Evolutionary conservation across 768 basidiomycete genomes (phyloP).

Genomic region (Galerina sulciceps): DNA sequence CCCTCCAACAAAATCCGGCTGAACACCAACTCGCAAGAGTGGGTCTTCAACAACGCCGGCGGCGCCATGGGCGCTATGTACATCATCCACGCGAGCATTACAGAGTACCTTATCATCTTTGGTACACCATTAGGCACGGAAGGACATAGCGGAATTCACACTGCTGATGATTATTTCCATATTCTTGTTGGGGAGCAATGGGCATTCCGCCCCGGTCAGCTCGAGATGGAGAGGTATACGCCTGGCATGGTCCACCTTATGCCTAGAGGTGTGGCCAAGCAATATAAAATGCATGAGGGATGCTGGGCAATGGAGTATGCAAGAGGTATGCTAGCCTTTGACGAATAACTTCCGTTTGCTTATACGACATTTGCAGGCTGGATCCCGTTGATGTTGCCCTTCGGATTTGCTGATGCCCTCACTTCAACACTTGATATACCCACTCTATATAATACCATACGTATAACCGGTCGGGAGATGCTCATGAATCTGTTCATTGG

Average conservation of each 20-base stretch:
- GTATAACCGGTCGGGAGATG: constrained; percentile 85
- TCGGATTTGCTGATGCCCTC: constrained; percentile 86
- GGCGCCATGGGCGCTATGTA: constrained; percentile 99
- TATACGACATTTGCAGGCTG: constrained; percentile 65
- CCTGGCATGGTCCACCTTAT: constrained; percentile 87
- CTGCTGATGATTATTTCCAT: constrained; percentile 98
- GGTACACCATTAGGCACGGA: constrained; percentile 97
- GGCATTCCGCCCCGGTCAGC: constrained; percentile 82
- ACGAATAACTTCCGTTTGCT: background rate
- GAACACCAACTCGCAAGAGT: constrained; percentile 67
- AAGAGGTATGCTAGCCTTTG: constrained; percentile 60
- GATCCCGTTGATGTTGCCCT: constrained; percentile 97
- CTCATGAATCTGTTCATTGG: constrained; percentile 78
- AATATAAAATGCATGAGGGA: constrained; percentile 97
- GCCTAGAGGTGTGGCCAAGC: constrained; percentile 83
- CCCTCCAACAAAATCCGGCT: constrained; percentile 58
- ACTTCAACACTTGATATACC: constrained; percentile 89
- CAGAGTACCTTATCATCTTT: constrained; percentile 96
- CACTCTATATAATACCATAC: constrained; percentile 77
- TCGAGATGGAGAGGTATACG: constrained; percentile 85
- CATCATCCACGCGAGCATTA: constrained; percentile 94
- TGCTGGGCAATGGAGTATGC: constrained; percentile 98
- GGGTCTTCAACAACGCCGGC: constrained; percentile 97
- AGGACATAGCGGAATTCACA: constrained; percentile 92
- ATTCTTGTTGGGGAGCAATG: constrained; percentile 95